Evolutionary conservation across 2,329 filamentous ascomycete species (phyloP), one percentile per base, ranked within the genome.

Genomic region (Curvularia eragrostidis): DNA sequence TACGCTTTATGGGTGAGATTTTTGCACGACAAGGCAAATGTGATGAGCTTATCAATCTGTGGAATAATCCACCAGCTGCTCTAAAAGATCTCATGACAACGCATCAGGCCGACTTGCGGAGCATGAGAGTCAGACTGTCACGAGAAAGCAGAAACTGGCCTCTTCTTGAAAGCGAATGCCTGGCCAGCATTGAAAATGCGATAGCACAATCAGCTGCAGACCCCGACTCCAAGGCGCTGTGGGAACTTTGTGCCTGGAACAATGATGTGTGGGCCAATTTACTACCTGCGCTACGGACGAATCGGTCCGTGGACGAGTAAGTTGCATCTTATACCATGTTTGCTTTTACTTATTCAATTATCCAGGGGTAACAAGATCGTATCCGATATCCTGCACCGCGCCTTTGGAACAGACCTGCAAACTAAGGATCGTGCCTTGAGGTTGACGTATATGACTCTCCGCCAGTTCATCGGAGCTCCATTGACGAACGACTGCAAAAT

Each of bases 1-100:
- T 77, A 26, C 70, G 72, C 19, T 75, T 77, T 48, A 74, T 75
- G 70, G 66, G 62, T 7, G 63, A 69, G 13, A 67, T 76, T 30
- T 75, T 69, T 41, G 38, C 57, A 26, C 63, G 68, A 19, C 73
- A 75, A 56, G 48, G 57, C 13, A 63, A 62, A 23, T 61, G 46
- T 15, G 54, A 49, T 18, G 71, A 75, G 42, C 61, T 76, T 1
- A 44, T 70, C n/a, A 46, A 67, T 4, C 55, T 72, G 1, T 74
- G 71, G 69, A 48, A 54, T 10, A 52, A 58, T 13, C 61, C 69
- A 9, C 61, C 69, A 12, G 41, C 52, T 46, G 41, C 51, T 12
- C 38, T 74, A 26, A 34, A 59, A 44, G 52, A 52, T 24, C 55
- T 72, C 12, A 58, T 70, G 46, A 54, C 63, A 36, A 69, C 64